Conservation (phyloP, 2,329 filamentous ascomycete species). For the Harringtonia lauricola region DNA sequence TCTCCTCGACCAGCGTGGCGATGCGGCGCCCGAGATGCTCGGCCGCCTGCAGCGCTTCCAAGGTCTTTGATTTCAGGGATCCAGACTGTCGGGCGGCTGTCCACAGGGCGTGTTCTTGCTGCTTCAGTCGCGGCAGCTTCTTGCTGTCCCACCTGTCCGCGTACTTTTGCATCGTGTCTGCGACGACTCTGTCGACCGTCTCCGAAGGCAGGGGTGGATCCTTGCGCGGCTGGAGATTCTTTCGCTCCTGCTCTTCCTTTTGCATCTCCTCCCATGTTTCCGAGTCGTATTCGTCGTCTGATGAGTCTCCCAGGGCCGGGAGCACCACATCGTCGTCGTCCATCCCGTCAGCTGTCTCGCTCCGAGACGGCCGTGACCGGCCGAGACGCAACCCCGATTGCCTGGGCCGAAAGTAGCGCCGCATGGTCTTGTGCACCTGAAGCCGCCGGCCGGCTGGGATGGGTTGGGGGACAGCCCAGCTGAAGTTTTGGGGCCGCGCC, state of each 20-base stretch:
- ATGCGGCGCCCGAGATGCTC: constrained; percentile 39
- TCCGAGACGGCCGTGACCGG: constrained; percentile 7
- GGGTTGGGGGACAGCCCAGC: constrained; percentile 5
- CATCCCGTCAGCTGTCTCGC: background rate
- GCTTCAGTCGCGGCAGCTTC: constrained; percentile 43
- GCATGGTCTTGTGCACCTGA: constrained; percentile 30
- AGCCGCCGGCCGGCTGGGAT: constrained; percentile 31
- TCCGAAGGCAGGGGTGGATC: constrained; percentile 25
- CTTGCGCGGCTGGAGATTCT: constrained; percentile 14
- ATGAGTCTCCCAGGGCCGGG: constrained; percentile 28
- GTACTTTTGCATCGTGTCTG: constrained; percentile 42
- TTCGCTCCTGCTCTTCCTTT: constrained; percentile 32
- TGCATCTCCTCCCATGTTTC: constrained; percentile 44
- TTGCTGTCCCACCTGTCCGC: constrained; percentile 44
- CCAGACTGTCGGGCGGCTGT: constrained; percentile 33
- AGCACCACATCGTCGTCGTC: constrained; percentile 24
- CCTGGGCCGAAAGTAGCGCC: constrained; percentile 21
- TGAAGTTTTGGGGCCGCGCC: background rate
- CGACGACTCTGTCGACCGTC: constrained; percentile 40
- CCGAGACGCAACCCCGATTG: background rate
- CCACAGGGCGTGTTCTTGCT: constrained; percentile 54
- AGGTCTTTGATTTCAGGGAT: constrained; percentile 29
- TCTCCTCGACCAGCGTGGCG: constrained; percentile 38
- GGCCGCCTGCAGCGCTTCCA: constrained; percentile 29
- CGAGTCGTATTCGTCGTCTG: constrained; percentile 27